Base-by-base conservation (phyloP, 495 filamentous ascomycete species). In the Polyplosphaeria fusca region DNA sequence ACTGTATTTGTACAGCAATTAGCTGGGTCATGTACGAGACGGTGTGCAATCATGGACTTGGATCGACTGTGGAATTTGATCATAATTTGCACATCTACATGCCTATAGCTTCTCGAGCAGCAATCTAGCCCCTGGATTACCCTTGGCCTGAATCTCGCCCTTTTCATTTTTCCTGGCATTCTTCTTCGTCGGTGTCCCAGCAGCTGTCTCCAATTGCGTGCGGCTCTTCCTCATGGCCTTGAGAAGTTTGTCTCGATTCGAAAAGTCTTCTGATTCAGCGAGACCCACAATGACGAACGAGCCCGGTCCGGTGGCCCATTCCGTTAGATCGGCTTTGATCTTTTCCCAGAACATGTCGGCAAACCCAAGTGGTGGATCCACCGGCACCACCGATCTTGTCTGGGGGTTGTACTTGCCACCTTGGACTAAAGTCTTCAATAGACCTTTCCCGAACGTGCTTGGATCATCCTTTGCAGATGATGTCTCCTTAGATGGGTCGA, bases 381-480 rank as follows among this genome's bases (percentile, higher is more conserved):
- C 77, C 53, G 82, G 80, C 68, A 77, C 55, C 19, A 95, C 73
- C 43, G 77, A 79, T 69, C 87, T 88, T 2, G 77, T 76, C 28
- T 75, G 78, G 20, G 75, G 76, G 72, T 96, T 89, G 69, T 86
- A 98, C 22, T 79, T 82, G 9, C 94, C 93, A 19, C 93, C 92
- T 27, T 86, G 81, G 23, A 96, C 87, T 1, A 99, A 79, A 0
- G 85, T 85, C 72, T 95, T 96, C 57, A 95, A 79, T 84, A 96
- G 86, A 45, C 75, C 71, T 22, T 77, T 79, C 42, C 85, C 74
- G 65, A 88, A 85, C 5, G 30, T 40, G 0, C 64, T 70, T 28
- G 74, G 67, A 4, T 80, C 68, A 23, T 41, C 3, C 22, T 53
- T 53, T 18, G 25, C 13, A 3, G 25, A 22, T 20, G 45, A 23